Base-by-base conservation (phyloP, 2,329 filamentous ascomycete species). In the Cryphonectria japonica region DNA sequence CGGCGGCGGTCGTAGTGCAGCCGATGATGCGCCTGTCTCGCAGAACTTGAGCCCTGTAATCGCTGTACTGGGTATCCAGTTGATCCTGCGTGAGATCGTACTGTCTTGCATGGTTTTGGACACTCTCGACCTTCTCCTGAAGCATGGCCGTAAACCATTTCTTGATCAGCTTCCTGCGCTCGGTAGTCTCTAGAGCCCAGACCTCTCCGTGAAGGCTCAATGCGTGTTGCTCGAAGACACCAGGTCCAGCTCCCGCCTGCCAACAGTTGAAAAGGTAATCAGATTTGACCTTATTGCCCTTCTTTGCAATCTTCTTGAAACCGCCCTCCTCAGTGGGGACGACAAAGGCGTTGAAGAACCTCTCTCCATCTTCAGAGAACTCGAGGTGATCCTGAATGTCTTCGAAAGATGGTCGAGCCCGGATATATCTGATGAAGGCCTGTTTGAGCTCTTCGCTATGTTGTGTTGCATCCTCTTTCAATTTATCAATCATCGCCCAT, bases 1-100 rank as follows among this genome's bases (percentile, higher is more conserved):
- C 90, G 0, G 91, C 91, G 0, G 83, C 90, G 0, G 89, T 94
- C 0, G 92, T 94, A 0, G 92, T 94, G 73, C 90, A 93, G 0
- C 85, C 91, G 60, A 94, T 89, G 16, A 94, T 84, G 1, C 85
- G 82, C 75, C 88, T 91, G 0, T 75, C 77, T n/a, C 79, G 78
- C 2, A 93, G 82, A 0, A 85, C 81, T 0, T 76, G 69, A 0
- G 80, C 78, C 29, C 84, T 82, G 2, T 75, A 80, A 61, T 87
- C 81, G 7, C 79, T 81, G 29, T 83, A 83, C 0, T 89, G 77
- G 1, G 79, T 80, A 1, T 83, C 79, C 0, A 89, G 75, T 6
- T 78, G 76, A 0, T 79, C 75, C 14, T 86, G 82, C 3, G 78
- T 77, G 0, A 78, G 68, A 66, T 88, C 83, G 73, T 84, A 86